Conservation (phyloP, 1,284 basidiomycete genomes). For the Stereum hirsutum region DNA sequence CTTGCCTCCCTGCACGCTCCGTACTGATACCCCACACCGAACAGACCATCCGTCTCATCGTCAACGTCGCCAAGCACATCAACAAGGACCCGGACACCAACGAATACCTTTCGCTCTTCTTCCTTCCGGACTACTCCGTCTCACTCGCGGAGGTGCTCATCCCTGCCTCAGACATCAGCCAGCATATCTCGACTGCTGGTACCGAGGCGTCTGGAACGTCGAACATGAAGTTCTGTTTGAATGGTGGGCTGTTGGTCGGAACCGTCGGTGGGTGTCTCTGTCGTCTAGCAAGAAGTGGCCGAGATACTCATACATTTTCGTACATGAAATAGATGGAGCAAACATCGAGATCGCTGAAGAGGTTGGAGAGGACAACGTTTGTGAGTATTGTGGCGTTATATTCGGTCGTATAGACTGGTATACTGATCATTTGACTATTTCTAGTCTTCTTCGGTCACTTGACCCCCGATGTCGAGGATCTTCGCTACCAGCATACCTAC, state of each 20-base stretch:
- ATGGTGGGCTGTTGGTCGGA: constrained; percentile 78
- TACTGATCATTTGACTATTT: too few species aligned
- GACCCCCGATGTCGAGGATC: constrained; percentile 74
- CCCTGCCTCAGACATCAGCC: constrained; percentile 84
- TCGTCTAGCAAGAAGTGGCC: constrained; percentile 4
- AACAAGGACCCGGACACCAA: constrained; percentile 84
- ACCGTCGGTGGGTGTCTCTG: constrained; percentile 41
- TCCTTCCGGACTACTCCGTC: constrained; percentile 85
- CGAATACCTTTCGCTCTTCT: constrained; percentile 74
- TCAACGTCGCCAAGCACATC: constrained; percentile 79
- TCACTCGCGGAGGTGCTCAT: constrained; percentile 87
- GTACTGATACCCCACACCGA: constrained; percentile 3
- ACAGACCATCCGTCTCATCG: constrained; percentile 85
- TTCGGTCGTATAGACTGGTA: too few species aligned
- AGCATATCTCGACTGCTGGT: constrained; percentile 92
- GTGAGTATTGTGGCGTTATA: too few species aligned
- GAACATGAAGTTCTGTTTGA: constrained; percentile 91
- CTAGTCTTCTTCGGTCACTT: constrained; percentile 79
- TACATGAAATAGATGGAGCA: constrained; percentile 56
- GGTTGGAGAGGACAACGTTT: constrained; percentile 64
- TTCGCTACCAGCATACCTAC: constrained; percentile 79
- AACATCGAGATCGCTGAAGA: constrained; percentile 95
- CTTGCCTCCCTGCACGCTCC: constrained; percentile 3
- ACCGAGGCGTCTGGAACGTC: constrained; percentile 85
- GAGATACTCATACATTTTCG: constrained; percentile 26